A percentile compares a stretch with the other conserved stretches of the same genome.
phyloP scores from a whole-genome alignment of 108 stramenopile species.

The Skeletonema costatum region DNA sequence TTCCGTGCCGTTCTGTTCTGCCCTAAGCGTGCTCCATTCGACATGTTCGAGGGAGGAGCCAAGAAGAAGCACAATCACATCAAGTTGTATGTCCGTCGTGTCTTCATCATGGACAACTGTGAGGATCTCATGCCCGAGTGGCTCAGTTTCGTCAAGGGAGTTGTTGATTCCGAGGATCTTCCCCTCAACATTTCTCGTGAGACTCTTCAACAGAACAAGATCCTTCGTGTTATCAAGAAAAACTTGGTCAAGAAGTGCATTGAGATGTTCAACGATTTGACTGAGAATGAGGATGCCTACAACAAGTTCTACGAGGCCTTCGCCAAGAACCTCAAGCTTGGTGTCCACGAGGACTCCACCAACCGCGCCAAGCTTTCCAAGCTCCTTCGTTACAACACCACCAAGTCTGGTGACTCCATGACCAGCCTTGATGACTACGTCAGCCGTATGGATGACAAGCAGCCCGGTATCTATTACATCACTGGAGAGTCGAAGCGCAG shows the following conservation, averaged over 20 bases:
- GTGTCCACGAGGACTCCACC: conserved; percentile 99
- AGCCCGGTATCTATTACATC: conserved; percentile 99
- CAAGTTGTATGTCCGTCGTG: conserved; percentile 99
- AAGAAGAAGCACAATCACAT: conserved; percentile 99
- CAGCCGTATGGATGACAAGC: conserved; percentile 96
- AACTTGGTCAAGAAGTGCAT: conserved; percentile 99
- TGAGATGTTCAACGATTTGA: conserved; percentile 99
- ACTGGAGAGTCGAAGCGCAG: conserved; percentile 99
- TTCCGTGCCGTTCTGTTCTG: conserved; percentile 98
- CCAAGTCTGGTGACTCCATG: conserved; percentile 99
- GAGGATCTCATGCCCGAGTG: conserved; percentile 99
- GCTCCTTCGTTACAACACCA: conserved; percentile 98
- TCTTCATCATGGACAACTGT: conserved; percentile 99
- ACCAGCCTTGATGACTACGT: conserved; percentile 99
- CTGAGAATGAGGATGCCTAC: conserved; percentile 99
- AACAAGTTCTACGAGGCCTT: conserved; percentile 99
- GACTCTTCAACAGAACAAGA: conserved; percentile 99
- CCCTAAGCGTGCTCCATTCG: conserved; percentile 99
- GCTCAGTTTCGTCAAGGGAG: conserved; percentile 98
- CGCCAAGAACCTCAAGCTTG: conserved; percentile 99
- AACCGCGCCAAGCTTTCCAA: conserved; percentile 99
- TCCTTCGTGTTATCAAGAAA: conserved; percentile 99
- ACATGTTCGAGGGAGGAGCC: conserved; percentile 99
- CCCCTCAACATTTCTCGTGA: conserved; percentile 99
- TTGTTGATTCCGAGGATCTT: conserved; percentile 99